Evolutionary conservation across 352 stramenopile genomes (phyloP), one percentile per base, ranked within the genome.

Genomic region (Pythium insidiosum): DNA sequence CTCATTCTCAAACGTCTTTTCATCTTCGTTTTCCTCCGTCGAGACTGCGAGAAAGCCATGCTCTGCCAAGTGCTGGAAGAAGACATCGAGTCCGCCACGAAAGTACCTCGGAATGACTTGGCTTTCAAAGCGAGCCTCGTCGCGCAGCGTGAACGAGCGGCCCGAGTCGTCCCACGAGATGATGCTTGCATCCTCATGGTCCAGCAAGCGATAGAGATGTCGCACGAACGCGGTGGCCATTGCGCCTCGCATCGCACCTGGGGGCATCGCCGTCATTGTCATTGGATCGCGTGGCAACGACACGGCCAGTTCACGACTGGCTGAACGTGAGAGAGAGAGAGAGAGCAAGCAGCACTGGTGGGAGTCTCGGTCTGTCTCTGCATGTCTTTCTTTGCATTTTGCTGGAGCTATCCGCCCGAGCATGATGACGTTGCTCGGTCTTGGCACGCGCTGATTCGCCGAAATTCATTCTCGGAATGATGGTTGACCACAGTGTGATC

Each of bases 151-250:
- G 56, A 88, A 88, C 41, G 66, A 79, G 9, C 24, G 43, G 4
- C 73, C 73, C 16, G 44, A 31, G 13, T 43, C 43, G 43, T 82
- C 68, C 73, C 76, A 88, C 26, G 40, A 34, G 44, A 88, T 76
- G 45, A 86, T 67, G 12, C 48, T 43, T 26, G 58, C 43, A 52
- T 66, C 72, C 48, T 86, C 73, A 22, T 84, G 58, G 54, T 88
- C 73, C 26, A 88, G 51, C 56, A 88, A 79, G 47, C 68, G 69
- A 56, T 88, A 88, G n/a, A 88, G 67, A 54, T 88, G 86, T 57
- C 76, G 70, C 47, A 85, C 68, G 45, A 88, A 88, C 36, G 68
- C 76, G 35, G 70, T 84, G 3, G 73, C 66, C 55, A 88, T 88
- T 38, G 61, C 71, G 23, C 56, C 51, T 18, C 45, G 53, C 43